Base-by-base conservation (phyloP, 2,329 filamentous ascomycete species). In the Diplodia seriata region DNA sequence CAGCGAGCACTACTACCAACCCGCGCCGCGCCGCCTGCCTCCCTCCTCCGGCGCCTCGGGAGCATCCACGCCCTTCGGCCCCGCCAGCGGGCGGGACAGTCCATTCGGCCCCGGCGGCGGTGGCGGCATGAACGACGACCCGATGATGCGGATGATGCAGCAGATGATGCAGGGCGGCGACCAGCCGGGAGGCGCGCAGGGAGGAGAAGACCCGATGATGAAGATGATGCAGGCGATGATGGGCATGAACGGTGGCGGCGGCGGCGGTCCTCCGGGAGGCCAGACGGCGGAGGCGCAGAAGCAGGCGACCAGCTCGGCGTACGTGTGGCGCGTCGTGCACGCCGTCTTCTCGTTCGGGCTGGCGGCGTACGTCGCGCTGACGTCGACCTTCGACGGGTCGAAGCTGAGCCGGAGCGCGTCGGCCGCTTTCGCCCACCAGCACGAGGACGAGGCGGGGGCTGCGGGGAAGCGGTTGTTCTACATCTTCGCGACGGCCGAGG, bases 401-500 rank as follows among this genome's bases (percentile, higher is more conserved):
- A 87, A 87, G 75, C 72, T 85, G 7, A 85, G 88, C 73, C 86
- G 91, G 36, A 72, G 70, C 12, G 70, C 73, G 51, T 73, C 71
- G 40, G 70, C 68, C 36, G 72, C 73, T 2, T 47, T 47, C 43
- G n/a, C 7, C 43, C 43, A n/a, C 5, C 15, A n/a, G 1, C 15
- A 47, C 18, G 43, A 47, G 12, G 43, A 20, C 6, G 73, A 76
- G 18, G 79, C 76, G 73, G 70, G 70, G 2, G 74, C 75, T 11
- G 72, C 79, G 8, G 81, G 82, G 50, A 81, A 81, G 55, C 83
- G 85, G 70, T 90, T 93, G 79, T 93, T 94, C 78, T 92, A 89
- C 82, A 85, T 91, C n/a, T 95, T 94, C 76, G 89, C 91, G 6
- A 92, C 91, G 0, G 89, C 87, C 38, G 91, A 95, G 80, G 84